phyloP scores from a whole-genome alignment of 306 rosid species.

The Inga oerstediana region DNA sequence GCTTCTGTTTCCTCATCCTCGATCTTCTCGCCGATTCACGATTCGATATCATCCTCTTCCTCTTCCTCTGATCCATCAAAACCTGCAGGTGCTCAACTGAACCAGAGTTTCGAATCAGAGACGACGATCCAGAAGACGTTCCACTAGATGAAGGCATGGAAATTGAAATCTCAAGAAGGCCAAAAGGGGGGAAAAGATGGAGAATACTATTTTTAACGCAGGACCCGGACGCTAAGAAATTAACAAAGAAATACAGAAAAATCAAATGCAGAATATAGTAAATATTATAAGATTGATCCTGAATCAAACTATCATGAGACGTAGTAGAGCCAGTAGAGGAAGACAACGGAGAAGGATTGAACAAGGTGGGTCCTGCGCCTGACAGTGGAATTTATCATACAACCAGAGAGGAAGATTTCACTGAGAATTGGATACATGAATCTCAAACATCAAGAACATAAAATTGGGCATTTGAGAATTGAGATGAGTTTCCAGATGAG shows the following conservation, averaged over 20 bases:
- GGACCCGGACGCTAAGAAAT: slow-evolving; percentile 48
- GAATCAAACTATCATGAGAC: slow-evolving; percentile 68
- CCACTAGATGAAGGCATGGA: slow-evolving; percentile 86
- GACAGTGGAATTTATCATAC: slow-evolving; percentile 87
- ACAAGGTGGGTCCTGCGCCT: slow-evolving; percentile 94
- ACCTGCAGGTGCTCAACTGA: slow-evolving; percentile 63
- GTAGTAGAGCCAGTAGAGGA: slow-evolving; percentile 91
- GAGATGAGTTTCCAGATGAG: slow-evolving; percentile 24
- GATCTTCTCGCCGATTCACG: slow-evolving; percentile 90
- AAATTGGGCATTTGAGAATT: slow-evolving; percentile 54
- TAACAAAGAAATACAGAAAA: slow-evolving; percentile 26
- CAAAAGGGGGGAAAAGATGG: neutral
- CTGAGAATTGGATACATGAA: slow-evolving; percentile 93
- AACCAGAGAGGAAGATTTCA: slow-evolving; percentile 75
- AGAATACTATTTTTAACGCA: slow-evolving; percentile 31
- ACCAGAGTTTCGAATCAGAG: slow-evolving; percentile 55
- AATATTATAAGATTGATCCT: neutral
- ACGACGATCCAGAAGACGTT: slow-evolving; percentile 64
- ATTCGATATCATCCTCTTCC: slow-evolving; percentile 90
- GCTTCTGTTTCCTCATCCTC: slow-evolving; percentile 87
- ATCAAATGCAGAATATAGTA: slow-evolving; percentile 28
- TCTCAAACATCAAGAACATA: slow-evolving; percentile 77
- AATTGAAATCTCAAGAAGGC: neutral
- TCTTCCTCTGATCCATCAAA: slow-evolving; percentile 73
- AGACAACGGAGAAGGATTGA: slow-evolving; percentile 98